Evolutionary conservation across 371 early-diverging fungal genomes (phyloP).

Genomic region (Mortierella sp.): DNA sequence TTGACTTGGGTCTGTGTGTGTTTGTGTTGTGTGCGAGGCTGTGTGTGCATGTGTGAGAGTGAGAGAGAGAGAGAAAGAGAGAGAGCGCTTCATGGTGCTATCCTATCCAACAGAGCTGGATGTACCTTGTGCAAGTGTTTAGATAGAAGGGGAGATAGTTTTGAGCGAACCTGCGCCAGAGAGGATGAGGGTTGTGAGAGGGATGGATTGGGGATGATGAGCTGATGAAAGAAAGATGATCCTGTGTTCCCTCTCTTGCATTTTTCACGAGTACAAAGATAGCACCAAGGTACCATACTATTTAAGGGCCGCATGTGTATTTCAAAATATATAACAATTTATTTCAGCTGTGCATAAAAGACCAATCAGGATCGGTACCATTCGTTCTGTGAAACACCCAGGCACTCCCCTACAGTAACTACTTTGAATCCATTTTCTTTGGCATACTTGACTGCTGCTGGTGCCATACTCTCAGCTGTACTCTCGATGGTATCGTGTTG

Average conservation of each 20-base stretch:
- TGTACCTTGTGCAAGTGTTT: background rate
- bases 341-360: background rate
- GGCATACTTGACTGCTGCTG: conserved; percentile 21
- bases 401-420: conserved; percentile 42
- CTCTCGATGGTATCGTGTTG: conserved; percentile 22
- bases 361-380: conserved; percentile 23
- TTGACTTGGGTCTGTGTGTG: no score
- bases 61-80: background rate
- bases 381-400: conserved; percentile 12
- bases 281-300: background rate
- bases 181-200: background rate
- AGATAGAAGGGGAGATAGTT: background rate
- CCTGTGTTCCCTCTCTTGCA: no score
- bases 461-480: conserved; percentile 17
- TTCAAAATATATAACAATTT: no score
- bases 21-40: no score
- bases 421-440: conserved; percentile 22
- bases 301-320: no score
- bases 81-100: background rate
- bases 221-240: conserved; percentile 1
- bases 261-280: background rate
- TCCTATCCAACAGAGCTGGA: background rate
- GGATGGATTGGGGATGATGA: background rate
- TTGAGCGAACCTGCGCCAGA: background rate
- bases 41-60: background rate